phyloP scores from a whole-genome alignment of 2,329 filamentous ascomycete species.

The Aspergillus calidoustus region DNA sequence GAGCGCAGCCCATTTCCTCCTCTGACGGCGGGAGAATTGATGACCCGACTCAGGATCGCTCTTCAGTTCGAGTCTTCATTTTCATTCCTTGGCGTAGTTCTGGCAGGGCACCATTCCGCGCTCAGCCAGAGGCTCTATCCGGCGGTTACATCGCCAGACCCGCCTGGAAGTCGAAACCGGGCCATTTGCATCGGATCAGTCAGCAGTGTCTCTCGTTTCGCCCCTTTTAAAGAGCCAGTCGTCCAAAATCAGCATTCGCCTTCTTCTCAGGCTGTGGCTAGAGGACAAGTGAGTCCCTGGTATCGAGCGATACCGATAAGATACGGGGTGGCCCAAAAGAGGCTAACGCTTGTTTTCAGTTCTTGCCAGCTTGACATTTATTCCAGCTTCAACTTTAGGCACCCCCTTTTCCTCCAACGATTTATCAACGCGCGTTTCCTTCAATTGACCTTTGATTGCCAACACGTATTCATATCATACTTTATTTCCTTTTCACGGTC shows the following conservation, averaged over 20 bases:
- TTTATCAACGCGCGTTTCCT: not conserved
- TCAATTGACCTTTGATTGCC: not conserved
- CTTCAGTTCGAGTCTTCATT: not conserved
- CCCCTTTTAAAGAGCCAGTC: not conserved
- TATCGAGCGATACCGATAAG: slow-evolving; percentile 7
- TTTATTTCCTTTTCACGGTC: not conserved
- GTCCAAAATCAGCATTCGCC: not conserved
- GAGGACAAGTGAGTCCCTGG: not conserved
- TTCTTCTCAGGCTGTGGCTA: slow-evolving; percentile 1
- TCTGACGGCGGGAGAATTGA: not conserved
- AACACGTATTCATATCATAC: slow-evolving; percentile 1
- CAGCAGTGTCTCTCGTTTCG: not conserved
- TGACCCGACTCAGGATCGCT: not conserved
- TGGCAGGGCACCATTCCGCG: slow-evolving; percentile 3
- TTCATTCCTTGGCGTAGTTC: not conserved
- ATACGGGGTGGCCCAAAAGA: slow-evolving; percentile 12
- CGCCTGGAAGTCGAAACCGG: slow-evolving; percentile 1
- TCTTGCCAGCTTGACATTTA: slow-evolving; percentile 26
- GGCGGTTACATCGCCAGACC: slow-evolving; percentile 3
- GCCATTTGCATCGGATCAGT: not conserved
- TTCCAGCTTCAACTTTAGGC: slow-evolving; percentile 9
- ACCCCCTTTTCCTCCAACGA: slow-evolving; percentile 13
- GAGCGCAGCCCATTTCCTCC: not conserved
- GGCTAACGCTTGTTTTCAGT: slow-evolving; percentile 15
- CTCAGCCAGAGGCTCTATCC: slow-evolving; percentile 8